Conservation (phyloP, 306 rosid species). For the Prunus persica region Prunus_persica_NCBIv2 NC_034014.1:10192501-10193000, state of each 20-base stretch:
- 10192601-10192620: neutral
- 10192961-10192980: neutral
- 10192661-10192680: slow-evolving; percentile 13
- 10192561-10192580: slow-evolving; percentile 82
- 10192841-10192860: neutral
- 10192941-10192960: neutral
- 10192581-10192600: slow-evolving; percentile 6
- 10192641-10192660: slow-evolving; percentile 10
- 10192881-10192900: neutral
- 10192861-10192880: neutral
- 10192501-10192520: slow-evolving; percentile 47
- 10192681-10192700: slow-evolving; percentile 48
- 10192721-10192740: slow-evolving; percentile 78
- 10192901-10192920: neutral
- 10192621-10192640: slow-evolving; percentile 6
- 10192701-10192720: slow-evolving; percentile 84
- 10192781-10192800: neutral
- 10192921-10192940: neutral
- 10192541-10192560: slow-evolving; percentile 81
- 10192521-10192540: slow-evolving; percentile 72
- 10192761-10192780: slow-evolving; percentile 8
- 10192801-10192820: neutral
- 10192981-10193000: neutral
- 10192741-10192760: slow-evolving; percentile 80
- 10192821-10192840: neutral